A percentile compares a stretch with the other conserved stretches of the same genome.
phyloP scores from a whole-genome alignment of 176 grass and related monocot species.

The Alopecurus myosuroides region DNA sequence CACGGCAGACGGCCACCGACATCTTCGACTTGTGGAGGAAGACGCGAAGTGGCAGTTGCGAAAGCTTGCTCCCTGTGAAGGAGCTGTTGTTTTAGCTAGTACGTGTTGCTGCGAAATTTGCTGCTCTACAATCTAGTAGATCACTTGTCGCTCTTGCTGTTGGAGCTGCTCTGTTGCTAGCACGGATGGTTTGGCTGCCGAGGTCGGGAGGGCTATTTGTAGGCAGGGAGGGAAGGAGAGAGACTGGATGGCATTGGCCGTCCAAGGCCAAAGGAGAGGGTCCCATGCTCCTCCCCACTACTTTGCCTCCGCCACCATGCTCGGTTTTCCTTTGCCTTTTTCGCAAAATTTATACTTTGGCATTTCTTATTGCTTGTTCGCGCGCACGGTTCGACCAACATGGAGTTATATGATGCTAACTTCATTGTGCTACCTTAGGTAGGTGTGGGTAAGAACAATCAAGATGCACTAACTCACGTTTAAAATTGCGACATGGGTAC shows the following conservation, averaged over 20 bases:
- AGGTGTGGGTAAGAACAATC: background rate
- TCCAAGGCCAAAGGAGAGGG: slow-evolving; percentile 29
- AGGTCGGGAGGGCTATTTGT: slow-evolving; percentile 43
- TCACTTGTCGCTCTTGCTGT: background rate
- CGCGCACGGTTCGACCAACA: background rate
- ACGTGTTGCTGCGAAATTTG: background rate
- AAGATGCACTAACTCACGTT: background rate
- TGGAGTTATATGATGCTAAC: background rate
- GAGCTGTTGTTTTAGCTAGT: background rate
- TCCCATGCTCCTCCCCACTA: slow-evolving; percentile 31
- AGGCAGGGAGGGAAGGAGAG: background rate
- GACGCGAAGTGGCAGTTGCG: slow-evolving; percentile 15
- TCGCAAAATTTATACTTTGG: slow-evolving; percentile 3
- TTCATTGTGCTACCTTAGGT: background rate
- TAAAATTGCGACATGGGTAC: no score
- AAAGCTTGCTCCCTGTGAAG: slow-evolving; percentile 30
- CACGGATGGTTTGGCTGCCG: slow-evolving; percentile 39
- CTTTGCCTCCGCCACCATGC: slow-evolving; percentile 35
- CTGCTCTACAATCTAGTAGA: background rate
- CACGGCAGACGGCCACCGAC: slow-evolving; percentile 53
- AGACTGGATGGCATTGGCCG: background rate
- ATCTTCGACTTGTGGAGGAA: slow-evolving; percentile 36
- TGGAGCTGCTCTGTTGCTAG: slow-evolving; percentile 31
- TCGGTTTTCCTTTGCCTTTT: slow-evolving; percentile 27
- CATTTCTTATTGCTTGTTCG: slow-evolving; percentile 12